Evolutionary conservation across 176 grass and related monocot genomes (phyloP).

Genomic region (Hsuehochloa calcarea): DNA sequence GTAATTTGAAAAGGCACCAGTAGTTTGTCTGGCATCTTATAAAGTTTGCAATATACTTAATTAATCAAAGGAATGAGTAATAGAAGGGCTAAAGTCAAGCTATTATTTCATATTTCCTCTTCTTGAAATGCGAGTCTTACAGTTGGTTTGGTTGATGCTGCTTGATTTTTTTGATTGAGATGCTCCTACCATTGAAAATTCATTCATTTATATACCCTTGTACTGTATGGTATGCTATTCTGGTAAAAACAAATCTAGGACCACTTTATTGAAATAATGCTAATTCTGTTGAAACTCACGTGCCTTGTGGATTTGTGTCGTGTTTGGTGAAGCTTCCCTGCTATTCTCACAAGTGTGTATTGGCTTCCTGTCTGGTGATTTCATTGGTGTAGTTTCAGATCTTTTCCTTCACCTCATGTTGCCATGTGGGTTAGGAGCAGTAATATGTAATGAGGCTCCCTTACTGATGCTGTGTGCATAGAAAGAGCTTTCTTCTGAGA

Average conservation of each 20-base stretch:
- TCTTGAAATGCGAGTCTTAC: neutral
- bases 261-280: neutral
- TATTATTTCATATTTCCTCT: neutral
- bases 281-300: neutral
- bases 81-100: neutral
- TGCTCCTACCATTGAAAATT: neutral
- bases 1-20: neutral
- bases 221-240: neutral
- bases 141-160: neutral
- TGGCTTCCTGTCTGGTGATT: neutral
- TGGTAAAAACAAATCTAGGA: neutral
- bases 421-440: neutral
- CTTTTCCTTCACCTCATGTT: neutral
- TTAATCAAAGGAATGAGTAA: neutral
- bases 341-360: neutral
- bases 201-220: neutral
- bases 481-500: neutral
- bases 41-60: neutral
- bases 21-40: neutral
- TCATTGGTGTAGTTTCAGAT: neutral
- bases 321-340: neutral
- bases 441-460: neutral
- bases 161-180: neutral
- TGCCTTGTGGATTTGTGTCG: neutral
- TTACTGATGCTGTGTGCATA: neutral